phyloP scores from a whole-genome alignment of 768 basidiomycete species.

The Saitozyma sp. region DNA sequence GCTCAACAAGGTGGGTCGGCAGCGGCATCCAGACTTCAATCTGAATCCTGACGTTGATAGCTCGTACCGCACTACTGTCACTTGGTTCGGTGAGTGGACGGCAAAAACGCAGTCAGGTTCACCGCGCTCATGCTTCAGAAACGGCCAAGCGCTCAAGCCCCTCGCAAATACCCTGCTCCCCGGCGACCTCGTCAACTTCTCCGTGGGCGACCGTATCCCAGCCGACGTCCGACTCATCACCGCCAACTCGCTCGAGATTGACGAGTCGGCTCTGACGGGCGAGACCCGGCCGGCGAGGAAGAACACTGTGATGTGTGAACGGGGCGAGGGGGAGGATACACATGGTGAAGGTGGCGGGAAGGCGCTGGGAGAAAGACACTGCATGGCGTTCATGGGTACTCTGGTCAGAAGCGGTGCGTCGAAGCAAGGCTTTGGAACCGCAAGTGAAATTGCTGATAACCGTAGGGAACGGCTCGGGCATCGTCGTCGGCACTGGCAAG shows the following conservation, averaged over 20 bases:
- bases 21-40: background rate
- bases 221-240: slow-evolving; percentile 83
- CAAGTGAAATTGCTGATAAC: background rate
- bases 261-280: slow-evolving; percentile 92
- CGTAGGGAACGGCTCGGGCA: slow-evolving; percentile 73
- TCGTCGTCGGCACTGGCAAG: slow-evolving; percentile 81
- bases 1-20: slow-evolving; percentile 65
- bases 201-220: slow-evolving; percentile 89
- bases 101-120: background rate
- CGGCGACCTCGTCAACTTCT: slow-evolving; percentile 84
- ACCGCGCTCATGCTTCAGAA: slow-evolving; percentile 49
- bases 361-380: slow-evolving; percentile 76
- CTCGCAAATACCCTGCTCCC: slow-evolving; percentile 97
- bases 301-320: slow-evolving; percentile 59
- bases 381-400: slow-evolving; percentile 95
- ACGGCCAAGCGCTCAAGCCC: slow-evolving; percentile 70
- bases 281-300: slow-evolving; percentile 83
- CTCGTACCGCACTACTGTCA: slow-evolving; percentile 97
- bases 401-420: slow-evolving; percentile 77
- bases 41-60: slow-evolving; percentile 20
- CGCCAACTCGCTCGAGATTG: slow-evolving; percentile 86
- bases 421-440: background rate
- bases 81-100: slow-evolving; percentile 63
- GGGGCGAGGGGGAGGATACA: slow-evolving; percentile 53
- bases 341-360: slow-evolving; percentile 52